Percentiles rank a stretch among this genome's conserved stretches.
These are phyloP conservation scores for Boletus pseudopeckii DNA, from an alignment of 768 basidiomycete genomes.

Conservation along the genomic window DNA sequence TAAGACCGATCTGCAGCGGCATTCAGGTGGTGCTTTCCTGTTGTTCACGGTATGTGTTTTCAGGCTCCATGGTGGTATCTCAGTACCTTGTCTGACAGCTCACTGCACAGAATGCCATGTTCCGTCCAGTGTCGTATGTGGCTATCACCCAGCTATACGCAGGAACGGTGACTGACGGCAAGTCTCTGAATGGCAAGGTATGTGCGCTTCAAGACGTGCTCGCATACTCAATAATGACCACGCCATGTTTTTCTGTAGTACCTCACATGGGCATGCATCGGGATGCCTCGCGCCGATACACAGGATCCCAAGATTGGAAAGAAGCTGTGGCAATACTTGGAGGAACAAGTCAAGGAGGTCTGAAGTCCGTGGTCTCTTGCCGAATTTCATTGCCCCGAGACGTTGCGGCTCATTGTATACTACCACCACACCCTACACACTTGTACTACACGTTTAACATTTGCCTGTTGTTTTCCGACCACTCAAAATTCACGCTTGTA, in stretches of 20 bases:
- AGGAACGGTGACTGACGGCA: slow-evolving; percentile 42
- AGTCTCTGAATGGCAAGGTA: slow-evolving; percentile 45
- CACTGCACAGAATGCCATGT: slow-evolving; percentile 4
- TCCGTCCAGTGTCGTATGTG: slow-evolving; percentile 37
- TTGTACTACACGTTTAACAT: no score
- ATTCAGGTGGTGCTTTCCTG: not conserved
- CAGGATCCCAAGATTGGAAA: slow-evolving; percentile 34
- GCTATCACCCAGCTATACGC: slow-evolving; percentile 51
- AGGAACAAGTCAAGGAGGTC: slow-evolving; percentile 40
- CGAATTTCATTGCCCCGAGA: no score
- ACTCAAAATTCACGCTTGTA: no score
- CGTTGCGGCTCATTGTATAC: no score
- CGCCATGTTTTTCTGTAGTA: slow-evolving; percentile 29
- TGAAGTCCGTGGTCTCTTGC: not conserved
- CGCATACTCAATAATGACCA: not conserved
- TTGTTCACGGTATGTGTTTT: slow-evolving; percentile 4
- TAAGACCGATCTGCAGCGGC: slow-evolving; percentile 23
- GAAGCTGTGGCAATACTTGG: slow-evolving; percentile 46
- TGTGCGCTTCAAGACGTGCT: not conserved
- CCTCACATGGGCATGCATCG: slow-evolving; percentile 45
- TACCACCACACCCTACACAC: no score
- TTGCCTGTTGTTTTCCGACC: no score
- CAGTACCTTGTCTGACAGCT: not conserved
- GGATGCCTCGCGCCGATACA: slow-evolving; percentile 26
- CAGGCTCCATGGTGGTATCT: not conserved